Base-by-base conservation (phyloP, 768 basidiomycete genomes). In the Russula abietina region DNA sequence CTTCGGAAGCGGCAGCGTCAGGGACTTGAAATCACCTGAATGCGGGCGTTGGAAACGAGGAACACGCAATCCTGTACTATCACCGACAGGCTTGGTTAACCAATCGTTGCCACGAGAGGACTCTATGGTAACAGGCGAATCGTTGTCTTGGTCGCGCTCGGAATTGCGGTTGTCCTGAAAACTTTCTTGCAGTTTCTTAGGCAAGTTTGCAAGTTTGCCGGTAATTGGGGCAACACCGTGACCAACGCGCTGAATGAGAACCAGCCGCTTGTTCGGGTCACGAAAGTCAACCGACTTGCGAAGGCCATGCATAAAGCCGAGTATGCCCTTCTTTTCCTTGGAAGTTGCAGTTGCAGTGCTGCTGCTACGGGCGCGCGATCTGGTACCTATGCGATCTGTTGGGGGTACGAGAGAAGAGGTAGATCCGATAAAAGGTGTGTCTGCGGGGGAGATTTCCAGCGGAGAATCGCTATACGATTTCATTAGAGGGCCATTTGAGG, bases 61-160 rank as follows among this genome's bases (percentile, higher is more conserved):
- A 36, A 14, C 36, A 36, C 11, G 36, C 36, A 0, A 36, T 36
- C 36, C 36, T 14, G 12, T 4, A 12, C 36, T 36, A 36, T 12
- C 36, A 36, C 12, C 36, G 36, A 36, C 36, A 36, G 36, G 36
- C 24, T 67, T 22, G 14, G 69, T 61, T 45, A 70, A 62, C 91
- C 90, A 93, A 33, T 85, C 86, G 69, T 87, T 86, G 62, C 83
- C 82, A 63, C 98, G 95, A 74, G 97, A 98, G 76, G 98, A 98
- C 71, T 98, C 97, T 85, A 95, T 93, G 64, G 98, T 93, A 3
- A 93, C 93, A 75, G 97, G 89, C 0, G 96, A 96, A 71, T 98
- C 95, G 79, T 91, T 93, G 75, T 97, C 95, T 78, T 99, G 97
- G 75, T 99, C 94, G 26, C 78, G 81, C 69, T 89, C 84, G 43